Conservation (phyloP, 2,329 filamentous ascomycete genomes). For the Uncinocarpus reesii region DNA sequence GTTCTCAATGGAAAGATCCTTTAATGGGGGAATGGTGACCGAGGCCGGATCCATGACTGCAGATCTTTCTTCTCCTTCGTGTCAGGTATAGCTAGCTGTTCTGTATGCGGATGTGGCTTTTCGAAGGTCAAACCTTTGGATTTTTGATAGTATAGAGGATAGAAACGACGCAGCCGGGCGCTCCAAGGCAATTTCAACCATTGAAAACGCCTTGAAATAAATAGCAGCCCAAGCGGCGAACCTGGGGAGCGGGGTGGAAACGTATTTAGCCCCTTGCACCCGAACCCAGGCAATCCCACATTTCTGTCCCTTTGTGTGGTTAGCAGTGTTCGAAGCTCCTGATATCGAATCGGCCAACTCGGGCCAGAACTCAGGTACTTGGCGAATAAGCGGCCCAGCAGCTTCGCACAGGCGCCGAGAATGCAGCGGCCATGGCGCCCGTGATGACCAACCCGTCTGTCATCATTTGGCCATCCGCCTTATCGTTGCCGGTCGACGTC, state of each 20-base stretch:
- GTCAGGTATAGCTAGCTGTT: neutral
- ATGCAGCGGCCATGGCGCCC: neutral
- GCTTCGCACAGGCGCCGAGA: neutral
- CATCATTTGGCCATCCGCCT: neutral
- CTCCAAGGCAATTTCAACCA: neutral
- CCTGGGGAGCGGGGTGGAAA: slow-evolving; percentile 3
- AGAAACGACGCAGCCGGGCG: neutral
- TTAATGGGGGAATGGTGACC: slow-evolving; percentile 32
- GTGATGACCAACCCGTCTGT: neutral
- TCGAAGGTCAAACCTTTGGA: too few species aligned
- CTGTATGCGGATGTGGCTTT: neutral
- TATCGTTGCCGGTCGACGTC: neutral
- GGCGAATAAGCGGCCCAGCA: neutral
- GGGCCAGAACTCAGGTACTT: slow-evolving; percentile 3
- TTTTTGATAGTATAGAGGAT: neutral
- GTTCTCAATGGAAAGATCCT: slow-evolving; percentile 25
- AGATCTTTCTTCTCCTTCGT: neutral
- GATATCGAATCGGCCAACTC: neutral
- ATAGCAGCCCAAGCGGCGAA: neutral
- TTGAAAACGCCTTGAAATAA: neutral
- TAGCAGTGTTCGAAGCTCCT: neutral
- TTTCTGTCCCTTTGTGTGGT: neutral
- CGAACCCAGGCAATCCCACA: neutral
- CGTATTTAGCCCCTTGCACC: neutral
- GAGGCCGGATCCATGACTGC: slow-evolving; percentile 34